A percentile compares a stretch with the other conserved stretches of the same genome.
These are phyloP conservation scores for Eleusine coracana DNA, from an alignment of 176 grass and related monocot species.

Conservation along the genomic window DNA sequence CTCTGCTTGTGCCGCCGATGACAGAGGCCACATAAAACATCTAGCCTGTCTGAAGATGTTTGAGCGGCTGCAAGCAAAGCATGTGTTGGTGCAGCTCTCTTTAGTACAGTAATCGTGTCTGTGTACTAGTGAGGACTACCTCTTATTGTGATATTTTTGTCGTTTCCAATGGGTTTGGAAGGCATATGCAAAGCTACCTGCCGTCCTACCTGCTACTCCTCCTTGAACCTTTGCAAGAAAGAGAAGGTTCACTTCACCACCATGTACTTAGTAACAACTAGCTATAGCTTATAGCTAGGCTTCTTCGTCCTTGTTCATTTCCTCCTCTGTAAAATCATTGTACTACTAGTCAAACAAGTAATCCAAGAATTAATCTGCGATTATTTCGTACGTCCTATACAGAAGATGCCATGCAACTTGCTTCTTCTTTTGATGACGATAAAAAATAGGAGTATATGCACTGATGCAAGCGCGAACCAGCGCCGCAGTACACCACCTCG, in stretches of 20 bases:
- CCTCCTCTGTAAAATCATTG: constrained; percentile 36
- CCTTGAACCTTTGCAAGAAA: constrained; percentile 2
- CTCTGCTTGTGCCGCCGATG: constrained; percentile 13
- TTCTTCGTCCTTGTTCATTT: not conserved
- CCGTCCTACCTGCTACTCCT: constrained; percentile 28
- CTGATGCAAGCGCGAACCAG: constrained; percentile 5
- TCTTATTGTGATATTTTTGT: constrained; percentile 45
- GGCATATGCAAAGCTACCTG: constrained; percentile 50
- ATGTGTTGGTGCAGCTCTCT: constrained; percentile 1
- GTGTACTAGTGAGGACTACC: constrained; percentile 31
- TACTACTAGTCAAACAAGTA: constrained; percentile 5
- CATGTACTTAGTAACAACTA: constrained; percentile 29
- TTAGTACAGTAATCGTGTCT: constrained; percentile 28
- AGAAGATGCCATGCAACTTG: not conserved
- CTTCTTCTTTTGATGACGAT: constrained; percentile 32
- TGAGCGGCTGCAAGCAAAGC: constrained; percentile 9
- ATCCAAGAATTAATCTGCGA: constrained; percentile 11
- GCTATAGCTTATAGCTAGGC: constrained; percentile 29
- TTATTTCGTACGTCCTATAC: not conserved
- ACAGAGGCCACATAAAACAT: constrained; percentile 35
- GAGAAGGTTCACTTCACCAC: constrained; percentile 22
- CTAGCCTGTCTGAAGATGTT: not conserved
- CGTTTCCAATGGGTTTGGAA: constrained; percentile 45
- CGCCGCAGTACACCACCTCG: constrained; percentile 29
- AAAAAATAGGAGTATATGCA: not conserved